These are phyloP conservation scores for Oryza officinalis DNA, from an alignment of 176 grass and related monocot genomes.

Conservation along the genomic window DNA sequence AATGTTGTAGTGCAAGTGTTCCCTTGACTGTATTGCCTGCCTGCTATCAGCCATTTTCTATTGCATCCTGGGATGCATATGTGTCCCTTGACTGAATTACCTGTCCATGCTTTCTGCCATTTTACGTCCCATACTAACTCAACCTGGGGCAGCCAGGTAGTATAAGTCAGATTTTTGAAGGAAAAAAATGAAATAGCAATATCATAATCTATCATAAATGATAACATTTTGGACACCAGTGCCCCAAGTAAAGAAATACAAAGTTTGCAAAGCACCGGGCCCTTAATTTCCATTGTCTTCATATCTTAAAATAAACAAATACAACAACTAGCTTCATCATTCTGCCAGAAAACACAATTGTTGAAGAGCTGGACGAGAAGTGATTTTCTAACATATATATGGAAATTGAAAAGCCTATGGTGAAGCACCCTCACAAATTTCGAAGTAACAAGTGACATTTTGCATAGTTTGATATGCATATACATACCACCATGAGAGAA, in stretches of 20 bases:
- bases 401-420: neutral
- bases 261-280: neutral
- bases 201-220: too few relatives aligned
- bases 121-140: too few relatives aligned
- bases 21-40: too few relatives aligned
- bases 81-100: too few relatives aligned
- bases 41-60: too few relatives aligned
- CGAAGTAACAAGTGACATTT: neutral
- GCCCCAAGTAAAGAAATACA: neutral
- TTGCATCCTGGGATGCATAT: too few relatives aligned
- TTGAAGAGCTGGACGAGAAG: constrained; percentile 10
- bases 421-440: neutral
- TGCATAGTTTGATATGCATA: neutral
- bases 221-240: too few relatives aligned
- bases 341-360: neutral
- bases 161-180: too few relatives aligned
- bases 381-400: neutral
- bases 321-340: constrained; percentile 17
- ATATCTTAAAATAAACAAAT: neutral
- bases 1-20: too few relatives aligned
- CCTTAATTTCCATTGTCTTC: neutral
- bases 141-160: too few relatives aligned
- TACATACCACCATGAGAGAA: constrained; percentile 32
- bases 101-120: too few relatives aligned
- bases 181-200: too few relatives aligned